Percentiles rank a stretch among this genome's conserved stretches.
Evolutionary conservation across 2,329 filamentous ascomycete species (phyloP).

Genomic region (Colletotrichum sansevieriae): DNA sequence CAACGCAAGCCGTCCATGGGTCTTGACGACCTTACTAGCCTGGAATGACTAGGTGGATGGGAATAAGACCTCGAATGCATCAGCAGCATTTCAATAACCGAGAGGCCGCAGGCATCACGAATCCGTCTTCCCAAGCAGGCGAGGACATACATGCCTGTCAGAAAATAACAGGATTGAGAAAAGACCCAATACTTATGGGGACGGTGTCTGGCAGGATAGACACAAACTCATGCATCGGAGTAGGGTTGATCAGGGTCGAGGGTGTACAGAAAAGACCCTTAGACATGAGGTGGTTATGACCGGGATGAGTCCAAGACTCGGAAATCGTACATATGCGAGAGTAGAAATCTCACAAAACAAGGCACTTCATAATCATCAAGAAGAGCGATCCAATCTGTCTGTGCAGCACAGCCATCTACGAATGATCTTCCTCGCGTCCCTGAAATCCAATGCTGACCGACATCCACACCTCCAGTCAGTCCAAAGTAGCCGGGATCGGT

Average conservation of each 20-base stretch:
- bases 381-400: too few relatives aligned
- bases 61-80: constrained; percentile 10
- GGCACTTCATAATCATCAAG: neutral
- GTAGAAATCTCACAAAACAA: constrained; percentile 18
- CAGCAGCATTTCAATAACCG: neutral
- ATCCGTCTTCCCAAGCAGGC: neutral
- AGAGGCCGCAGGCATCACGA: neutral
- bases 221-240: constrained; percentile 26
- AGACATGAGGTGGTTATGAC: constrained; percentile 20
- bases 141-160: constrained; percentile 14
- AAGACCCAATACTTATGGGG: neutral
- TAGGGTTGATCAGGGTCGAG: constrained; percentile 21
- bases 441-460: constrained; percentile 19
- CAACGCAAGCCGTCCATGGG: constrained; percentile 68
- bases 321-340: constrained; percentile 18
- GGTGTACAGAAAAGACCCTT: constrained; percentile 19
- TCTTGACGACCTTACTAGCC: constrained; percentile 74
- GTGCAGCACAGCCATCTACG: neutral
- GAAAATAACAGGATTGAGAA: neutral
- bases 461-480: neutral
- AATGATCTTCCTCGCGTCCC: neutral
- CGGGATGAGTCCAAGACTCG: constrained; percentile 11
- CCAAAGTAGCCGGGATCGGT: neutral
- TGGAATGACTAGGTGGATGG: constrained; percentile 66
- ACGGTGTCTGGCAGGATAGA: constrained; percentile 1